A percentile compares a stretch with the other conserved stretches of the same genome.
Conservation (phyloP, 2,329 filamentous ascomycete species). For the Apiospora rasikravindrae region DNA sequence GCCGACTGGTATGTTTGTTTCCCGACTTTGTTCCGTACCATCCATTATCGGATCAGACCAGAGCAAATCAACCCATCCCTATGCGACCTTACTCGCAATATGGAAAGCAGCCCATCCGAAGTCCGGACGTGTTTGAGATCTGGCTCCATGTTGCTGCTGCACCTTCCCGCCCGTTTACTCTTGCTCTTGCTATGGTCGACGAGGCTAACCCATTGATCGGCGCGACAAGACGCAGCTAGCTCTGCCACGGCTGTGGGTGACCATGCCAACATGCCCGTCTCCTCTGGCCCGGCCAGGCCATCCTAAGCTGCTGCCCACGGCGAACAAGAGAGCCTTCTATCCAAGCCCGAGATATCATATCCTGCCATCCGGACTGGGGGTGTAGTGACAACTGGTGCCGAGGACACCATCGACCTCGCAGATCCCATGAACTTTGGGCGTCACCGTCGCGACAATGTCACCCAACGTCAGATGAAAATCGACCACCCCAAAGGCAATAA, state of each 20-base stretch:
- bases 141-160: not conserved
- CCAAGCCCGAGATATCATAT: slow-evolving; percentile 23
- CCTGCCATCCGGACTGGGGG: slow-evolving; percentile 17
- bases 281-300: slow-evolving; percentile 12
- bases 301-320: slow-evolving; percentile 11
- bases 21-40: not conserved
- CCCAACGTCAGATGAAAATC: slow-evolving; percentile 51
- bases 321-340: slow-evolving; percentile 24
- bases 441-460: slow-evolving; percentile 47
- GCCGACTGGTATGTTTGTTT: slow-evolving; percentile 19
- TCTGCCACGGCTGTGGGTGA: not conserved
- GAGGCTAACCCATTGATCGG: slow-evolving; percentile 16
- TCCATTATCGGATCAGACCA: not conserved
- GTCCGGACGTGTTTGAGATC: slow-evolving; percentile 20
- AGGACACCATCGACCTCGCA: slow-evolving; percentile 29
- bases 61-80: not conserved
- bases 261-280: slow-evolving; percentile 15
- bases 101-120: slow-evolving; percentile 20
- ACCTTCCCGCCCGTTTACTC: not conserved
- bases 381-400: slow-evolving; percentile 21
- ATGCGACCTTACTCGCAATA: not conserved
- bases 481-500: slow-evolving; percentile 53
- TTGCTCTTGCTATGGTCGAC: slow-evolving; percentile 10
- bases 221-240: slow-evolving; percentile 5
- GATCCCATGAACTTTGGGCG: slow-evolving; percentile 48